Percentiles rank a stretch among this genome's conserved stretches.
These are phyloP conservation scores for Peterozyma xylosa DNA, from an alignment of 805 yeast genomes.

Conservation along the genomic window DNA sequence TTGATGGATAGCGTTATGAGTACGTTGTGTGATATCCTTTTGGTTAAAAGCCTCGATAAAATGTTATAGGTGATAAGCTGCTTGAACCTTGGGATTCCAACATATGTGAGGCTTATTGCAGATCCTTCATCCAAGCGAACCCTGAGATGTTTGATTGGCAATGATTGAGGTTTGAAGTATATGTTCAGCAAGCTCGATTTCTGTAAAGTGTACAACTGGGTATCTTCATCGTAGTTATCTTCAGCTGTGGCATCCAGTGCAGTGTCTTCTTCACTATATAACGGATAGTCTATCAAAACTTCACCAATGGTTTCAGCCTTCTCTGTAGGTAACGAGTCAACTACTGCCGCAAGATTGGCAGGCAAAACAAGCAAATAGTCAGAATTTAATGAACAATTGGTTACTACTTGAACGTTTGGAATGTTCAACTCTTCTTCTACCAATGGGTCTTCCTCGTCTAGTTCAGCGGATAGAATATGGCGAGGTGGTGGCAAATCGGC, in stretches of 20 bases:
- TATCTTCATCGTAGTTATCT: conserved; percentile 35
- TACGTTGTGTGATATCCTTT: neutral
- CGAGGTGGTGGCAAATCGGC: conserved; percentile 37
- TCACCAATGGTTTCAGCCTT: conserved; percentile 1
- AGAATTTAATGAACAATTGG: conserved; percentile 8
- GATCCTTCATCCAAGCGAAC: too few relatives aligned
- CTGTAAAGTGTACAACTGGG: conserved; percentile 31
- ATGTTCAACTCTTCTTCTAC: conserved; percentile 12
- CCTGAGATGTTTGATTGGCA: neutral
- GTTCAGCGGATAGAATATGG: conserved; percentile 31
- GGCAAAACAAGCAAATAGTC: conserved; percentile 25
- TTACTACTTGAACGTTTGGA: conserved; percentile 21
- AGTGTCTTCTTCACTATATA: conserved; percentile 1
- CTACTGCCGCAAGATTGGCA: too few relatives aligned
- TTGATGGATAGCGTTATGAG: conserved; percentile 3
- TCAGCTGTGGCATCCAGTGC: conserved; percentile 12
- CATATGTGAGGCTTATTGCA: too few relatives aligned
- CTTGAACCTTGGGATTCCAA: conserved; percentile 14
- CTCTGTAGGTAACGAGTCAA: conserved; percentile 8
- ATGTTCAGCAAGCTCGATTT: too few relatives aligned
- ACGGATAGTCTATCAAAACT: conserved; percentile 10
- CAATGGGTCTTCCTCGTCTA: conserved; percentile 15
- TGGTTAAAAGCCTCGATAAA: neutral
- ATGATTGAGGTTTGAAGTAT: too few relatives aligned
- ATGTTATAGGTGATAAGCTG: conserved; percentile 18